A percentile compares a stretch with the other conserved stretches of the same genome.
Evolutionary conservation across 345 rosid species (phyloP).

Genomic region (Boechera stricta): DNA sequence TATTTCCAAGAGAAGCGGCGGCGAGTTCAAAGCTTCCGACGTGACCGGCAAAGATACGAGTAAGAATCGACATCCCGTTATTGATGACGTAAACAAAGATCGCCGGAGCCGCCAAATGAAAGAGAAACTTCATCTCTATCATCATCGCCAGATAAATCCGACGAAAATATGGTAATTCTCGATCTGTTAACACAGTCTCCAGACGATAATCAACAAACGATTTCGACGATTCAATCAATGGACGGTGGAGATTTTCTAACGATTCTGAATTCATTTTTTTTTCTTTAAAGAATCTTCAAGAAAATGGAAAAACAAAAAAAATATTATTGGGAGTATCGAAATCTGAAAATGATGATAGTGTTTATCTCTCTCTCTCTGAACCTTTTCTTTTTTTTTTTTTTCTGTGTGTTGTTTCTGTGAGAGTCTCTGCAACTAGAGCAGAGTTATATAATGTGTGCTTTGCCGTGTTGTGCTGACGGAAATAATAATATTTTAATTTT

Average conservation of each 20-base stretch:
- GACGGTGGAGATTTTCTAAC: slow-evolving; percentile 42
- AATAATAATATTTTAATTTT: not conserved
- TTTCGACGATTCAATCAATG: slow-evolving; percentile 40
- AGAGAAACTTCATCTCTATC: slow-evolving; percentile 60
- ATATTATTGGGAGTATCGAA: not conserved
- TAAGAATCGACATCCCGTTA: slow-evolving; percentile 59
- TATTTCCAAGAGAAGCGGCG: slow-evolving; percentile 59
- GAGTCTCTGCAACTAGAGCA: slow-evolving; percentile 14
- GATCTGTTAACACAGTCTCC: slow-evolving; percentile 56
- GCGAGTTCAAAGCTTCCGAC: slow-evolving; percentile 50
- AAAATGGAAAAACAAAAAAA: not conserved
- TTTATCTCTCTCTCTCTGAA: not conserved
- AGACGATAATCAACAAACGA: slow-evolving; percentile 49
- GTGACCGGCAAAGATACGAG: slow-evolving; percentile 68
- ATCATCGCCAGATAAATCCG: slow-evolving; percentile 52
- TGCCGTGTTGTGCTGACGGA: slow-evolving; percentile 45
- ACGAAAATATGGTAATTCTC: slow-evolving; percentile 40
- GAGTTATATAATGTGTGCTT: slow-evolving; percentile 30
- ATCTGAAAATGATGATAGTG: not conserved
- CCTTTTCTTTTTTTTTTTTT: not conserved
- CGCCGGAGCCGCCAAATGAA: slow-evolving; percentile 62
- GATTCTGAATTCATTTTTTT: slow-evolving; percentile 43
- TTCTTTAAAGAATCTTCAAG: not conserved
- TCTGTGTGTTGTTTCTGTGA: not conserved
- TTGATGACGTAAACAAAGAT: slow-evolving; percentile 64